Evolutionary conservation across 768 basidiomycete genomes (phyloP), one percentile per base, ranked within the genome.

Genomic region (Phallus indusiatus): DNA sequence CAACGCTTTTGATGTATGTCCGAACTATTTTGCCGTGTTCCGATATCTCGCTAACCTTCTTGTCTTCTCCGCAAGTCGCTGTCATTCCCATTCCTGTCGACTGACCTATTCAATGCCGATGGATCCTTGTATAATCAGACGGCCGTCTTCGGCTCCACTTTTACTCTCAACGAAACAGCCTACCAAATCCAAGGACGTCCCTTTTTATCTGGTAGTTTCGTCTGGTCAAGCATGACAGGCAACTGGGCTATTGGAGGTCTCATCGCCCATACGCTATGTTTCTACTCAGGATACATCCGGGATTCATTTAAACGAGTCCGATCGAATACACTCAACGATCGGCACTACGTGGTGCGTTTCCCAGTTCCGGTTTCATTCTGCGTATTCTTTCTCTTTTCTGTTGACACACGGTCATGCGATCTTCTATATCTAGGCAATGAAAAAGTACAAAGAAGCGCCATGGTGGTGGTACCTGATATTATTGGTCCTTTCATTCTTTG

Each of bases 241-340:
- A 81, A 81, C 64, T 73, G 81, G 53, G 17, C 82, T 78, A 83
- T 84, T 60, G 84, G 84, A 18, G 81, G 79, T 20, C 70, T 85
- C 35, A 74, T 85, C 54, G 76, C 80, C 1, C 82, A 83, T 65
- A 75, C 73, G 34, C 34, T 80, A 21, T 70, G 83, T 34, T 84
- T 85, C 71, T 83, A 82, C 81, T 76, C 82, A 10, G 71, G 73
- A 11, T 77, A 79, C 63, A 76, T 80, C 2, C 62, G 68, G 1
- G 71, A 76, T 1, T 78, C 80, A 0, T 80, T 83, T 70, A 79
- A 74, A 62, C 72, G 78, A 47, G 77, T 78, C 1, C 71, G 74
- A 37, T 62, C 65, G 20, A 74, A 74, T 58, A 74, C 72, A 0
- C 79, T 81, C 60, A 75, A 80, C 0, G 83, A 84, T 63, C 80